Evolutionary conservation across 2,329 filamentous ascomycete species (phyloP).

Genomic region (Aureobasidium sp.): DNA sequence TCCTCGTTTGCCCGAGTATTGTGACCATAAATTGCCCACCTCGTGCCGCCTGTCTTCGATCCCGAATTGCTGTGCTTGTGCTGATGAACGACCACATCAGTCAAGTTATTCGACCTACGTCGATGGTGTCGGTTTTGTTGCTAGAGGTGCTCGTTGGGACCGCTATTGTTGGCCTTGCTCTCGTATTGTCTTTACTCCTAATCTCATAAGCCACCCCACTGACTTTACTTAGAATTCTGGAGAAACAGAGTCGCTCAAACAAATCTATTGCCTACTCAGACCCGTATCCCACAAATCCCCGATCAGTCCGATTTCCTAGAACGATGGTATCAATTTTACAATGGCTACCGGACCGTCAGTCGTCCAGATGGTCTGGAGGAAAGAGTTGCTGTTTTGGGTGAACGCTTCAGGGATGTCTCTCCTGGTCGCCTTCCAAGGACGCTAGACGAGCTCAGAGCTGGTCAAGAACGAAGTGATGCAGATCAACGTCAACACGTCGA

Average conservation of each 20-base stretch:
- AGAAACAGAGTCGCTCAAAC: conserved; percentile 37
- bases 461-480: conserved; percentile 24
- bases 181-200: conserved; percentile 20
- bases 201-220: neutral
- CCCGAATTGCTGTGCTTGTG: conserved; percentile 26
- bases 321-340: conserved; percentile 44
- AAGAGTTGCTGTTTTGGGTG: conserved; percentile 40
- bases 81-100: conserved; percentile 32
- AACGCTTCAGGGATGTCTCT: conserved; percentile 39
- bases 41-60: conserved; percentile 27
- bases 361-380: conserved; percentile 38
- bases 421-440: conserved; percentile 42
- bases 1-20: conserved; percentile 22
- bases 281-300: conserved; percentile 40
- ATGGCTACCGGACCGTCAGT: conserved; percentile 37
- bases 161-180: conserved; percentile 47
- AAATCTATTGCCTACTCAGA: conserved; percentile 37
- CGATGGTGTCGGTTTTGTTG: conserved; percentile 44
- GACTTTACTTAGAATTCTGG: conserved; percentile 38
- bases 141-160: conserved; percentile 43
- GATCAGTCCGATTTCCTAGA: conserved; percentile 41
- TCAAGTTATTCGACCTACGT: conserved; percentile 41
- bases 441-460: conserved; percentile 37
- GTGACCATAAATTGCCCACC: conserved; percentile 27
- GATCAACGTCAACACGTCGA: conserved; percentile 21